phyloP scores from a whole-genome alignment of 202 grass and related monocot species.

The Schoenoplectus triqueter region DNA sequence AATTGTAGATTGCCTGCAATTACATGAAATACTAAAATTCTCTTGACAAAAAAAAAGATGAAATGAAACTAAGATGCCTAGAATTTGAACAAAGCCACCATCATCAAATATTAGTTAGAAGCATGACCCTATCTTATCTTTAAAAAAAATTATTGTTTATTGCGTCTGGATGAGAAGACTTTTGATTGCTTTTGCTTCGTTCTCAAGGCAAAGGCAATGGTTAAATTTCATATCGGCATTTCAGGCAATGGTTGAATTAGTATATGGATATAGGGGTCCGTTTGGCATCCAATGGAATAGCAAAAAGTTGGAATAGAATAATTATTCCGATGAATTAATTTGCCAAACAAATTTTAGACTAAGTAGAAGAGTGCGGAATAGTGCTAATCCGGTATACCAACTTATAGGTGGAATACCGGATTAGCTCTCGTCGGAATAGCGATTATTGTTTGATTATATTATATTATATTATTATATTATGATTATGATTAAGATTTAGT shows the following conservation, averaged over 20 bases:
- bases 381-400: no score
- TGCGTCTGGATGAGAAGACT: slow-evolving; percentile 9
- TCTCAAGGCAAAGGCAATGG: neutral
- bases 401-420: no score
- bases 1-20: neutral
- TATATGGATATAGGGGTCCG: neutral
- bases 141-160: neutral
- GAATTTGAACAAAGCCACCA: neutral
- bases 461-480: no score
- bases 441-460: no score
- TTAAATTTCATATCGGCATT: neutral
- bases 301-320: no score
- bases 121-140: neutral
- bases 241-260: neutral
- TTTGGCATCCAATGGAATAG: no score
- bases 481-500: no score
- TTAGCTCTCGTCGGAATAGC: no score
- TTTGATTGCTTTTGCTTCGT: slow-evolving; percentile 8
- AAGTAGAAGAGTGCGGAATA: no score
- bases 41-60: neutral
- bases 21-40: neutral
- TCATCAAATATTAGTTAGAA: neutral
- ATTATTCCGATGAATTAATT: no score
- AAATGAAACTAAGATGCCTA: neutral
- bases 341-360: no score